Base-by-base conservation (phyloP, 139 green algal species). In the Chlamydomonas sp. region DNA sequence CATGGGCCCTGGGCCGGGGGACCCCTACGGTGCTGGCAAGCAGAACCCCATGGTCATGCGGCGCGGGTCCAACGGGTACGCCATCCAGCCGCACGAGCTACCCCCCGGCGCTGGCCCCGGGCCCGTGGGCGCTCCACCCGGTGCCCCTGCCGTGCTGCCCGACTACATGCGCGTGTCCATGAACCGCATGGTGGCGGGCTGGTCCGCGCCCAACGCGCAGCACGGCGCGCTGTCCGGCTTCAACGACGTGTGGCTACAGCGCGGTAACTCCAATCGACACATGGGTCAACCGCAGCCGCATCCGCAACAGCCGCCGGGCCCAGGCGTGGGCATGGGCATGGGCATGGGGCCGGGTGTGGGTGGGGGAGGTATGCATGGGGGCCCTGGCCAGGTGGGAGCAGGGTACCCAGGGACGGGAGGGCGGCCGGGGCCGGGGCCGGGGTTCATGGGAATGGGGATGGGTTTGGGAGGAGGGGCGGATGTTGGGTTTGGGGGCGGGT, bases 151-250 rank as follows among this genome's bases (percentile, higher is more conserved):
- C 31, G 84, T 83, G 63, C 84, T 88, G 74, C 84, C 84, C 6
- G 84, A 88, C 64, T 88, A 88, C 84, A 31, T 88, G 63, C 84
- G 84, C 10, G 83, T 87, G 62, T 80, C 72, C 18, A 88, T 82
- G 63, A 77, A 61, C 6, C 84, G 74, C 2, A 83, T 83, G 74
- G 84, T 88, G 16, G 63, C 84, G 5, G 84, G 84, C 63, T 88
- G 84, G 84, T 82, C 84, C 4, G 84, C 84, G 9, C 84, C 74
- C 75, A 83, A 77, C 57, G 84, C 84, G 6, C 58, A 31, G 49
- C 74, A 83, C 72, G 84, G 84, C 58, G 84, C 75, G 1, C 75
- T 88, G 17, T 83, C 84, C 1, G 84, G 57, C 58, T 88, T 88
- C 75, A 88, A 88, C 66, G 84, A 88, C 84, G 84, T 88, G 1